Percentiles rank a stretch among this genome's conserved stretches.
Conservation (phyloP, 768 basidiomycete genomes). For the Coprinopsis sp. region DNA sequence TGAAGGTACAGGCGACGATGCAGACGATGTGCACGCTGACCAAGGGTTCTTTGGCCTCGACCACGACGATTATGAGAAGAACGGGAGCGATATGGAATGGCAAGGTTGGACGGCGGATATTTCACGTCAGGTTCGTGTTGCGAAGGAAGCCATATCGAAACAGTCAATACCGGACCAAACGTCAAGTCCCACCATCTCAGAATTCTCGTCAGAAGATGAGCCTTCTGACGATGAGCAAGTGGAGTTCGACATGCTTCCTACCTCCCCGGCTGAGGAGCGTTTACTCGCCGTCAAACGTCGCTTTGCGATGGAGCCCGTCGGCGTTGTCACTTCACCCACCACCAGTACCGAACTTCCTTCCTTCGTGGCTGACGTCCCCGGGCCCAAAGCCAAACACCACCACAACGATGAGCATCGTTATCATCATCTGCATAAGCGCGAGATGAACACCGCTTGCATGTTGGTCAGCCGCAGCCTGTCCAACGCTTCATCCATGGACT, state of each 20-base stretch:
- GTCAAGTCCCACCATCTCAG: constrained; percentile 10
- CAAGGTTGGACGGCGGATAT: constrained; percentile 61
- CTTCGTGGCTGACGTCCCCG: not conserved
- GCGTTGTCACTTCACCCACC: constrained; percentile 4
- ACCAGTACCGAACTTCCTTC: constrained; percentile 2
- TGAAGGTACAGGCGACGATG: constrained; percentile 10
- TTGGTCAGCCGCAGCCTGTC: too few relatives aligned
- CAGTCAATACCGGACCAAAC: not conserved
- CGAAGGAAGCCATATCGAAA: constrained; percentile 12
- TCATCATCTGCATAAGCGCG: too few relatives aligned
- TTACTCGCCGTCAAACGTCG: not conserved
- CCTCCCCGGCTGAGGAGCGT: not conserved
- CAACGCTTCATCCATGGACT: too few relatives aligned
- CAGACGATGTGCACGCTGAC: too few relatives aligned
- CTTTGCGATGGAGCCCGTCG: not conserved
- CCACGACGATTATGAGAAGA: constrained; percentile 31
- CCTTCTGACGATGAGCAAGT: constrained; percentile 7
- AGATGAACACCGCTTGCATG: too few relatives aligned
- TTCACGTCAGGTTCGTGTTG: constrained; percentile 23
- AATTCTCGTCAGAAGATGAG: constrained; percentile 14
- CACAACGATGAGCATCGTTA: constrained; percentile 2
- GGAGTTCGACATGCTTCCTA: too few relatives aligned
- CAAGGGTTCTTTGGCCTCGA: constrained; percentile 22
- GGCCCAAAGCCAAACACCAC: constrained; percentile 2
- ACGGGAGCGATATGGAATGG: constrained; percentile 61